Evolutionary conservation across 495 filamentous ascomycete species (phyloP).

Genomic region (Podospora pseudoanserina): DNA sequence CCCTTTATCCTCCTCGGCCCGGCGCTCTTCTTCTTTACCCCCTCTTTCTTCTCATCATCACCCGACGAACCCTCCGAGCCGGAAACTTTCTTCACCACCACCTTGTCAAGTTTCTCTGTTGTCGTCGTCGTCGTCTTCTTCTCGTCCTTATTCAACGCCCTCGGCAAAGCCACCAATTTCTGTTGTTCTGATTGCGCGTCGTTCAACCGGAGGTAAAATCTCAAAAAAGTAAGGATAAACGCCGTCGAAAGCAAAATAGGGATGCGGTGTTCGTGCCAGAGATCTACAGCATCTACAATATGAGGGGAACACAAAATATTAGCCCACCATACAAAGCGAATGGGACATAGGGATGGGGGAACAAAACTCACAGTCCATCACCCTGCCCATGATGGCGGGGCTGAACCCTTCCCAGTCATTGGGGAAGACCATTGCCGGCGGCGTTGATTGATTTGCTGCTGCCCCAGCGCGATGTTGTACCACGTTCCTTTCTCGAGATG

Average conservation of each 20-base stretch:
- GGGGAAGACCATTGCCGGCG: conserved; percentile 7
- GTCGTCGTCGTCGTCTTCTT: conserved; percentile 1
- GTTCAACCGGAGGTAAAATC: conserved; percentile 40
- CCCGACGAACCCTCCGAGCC: not conserved
- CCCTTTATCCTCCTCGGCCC: conserved; percentile 52
- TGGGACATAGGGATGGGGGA: too few relatives aligned
- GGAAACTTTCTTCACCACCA: conserved; percentile 12
- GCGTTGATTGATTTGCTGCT: not conserved
- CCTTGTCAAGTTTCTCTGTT: conserved; percentile 16
- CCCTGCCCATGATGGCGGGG: conserved; percentile 12
- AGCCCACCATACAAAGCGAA: not conserved
- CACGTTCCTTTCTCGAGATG: not conserved
- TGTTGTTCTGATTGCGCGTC: conserved; percentile 16
- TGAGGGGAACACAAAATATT: not conserved
- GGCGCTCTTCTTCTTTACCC: conserved; percentile 11
- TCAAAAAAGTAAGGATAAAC: conserved; percentile 35
- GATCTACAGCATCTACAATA: conserved; percentile 43
- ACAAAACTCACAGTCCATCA: conserved; percentile 14
- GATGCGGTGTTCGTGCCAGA: conserved; percentile 54
- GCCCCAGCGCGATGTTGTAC: not conserved
- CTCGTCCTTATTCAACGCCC: conserved; percentile 30
- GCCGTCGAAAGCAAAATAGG: conserved; percentile 47
- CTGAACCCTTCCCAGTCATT: conserved; percentile 11
- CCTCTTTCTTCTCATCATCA: conserved; percentile 5
- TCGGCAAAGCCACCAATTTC: conserved; percentile 24